Conservation (phyloP, 495 filamentous ascomycete species). For the Penicillium salamii region DNA sequence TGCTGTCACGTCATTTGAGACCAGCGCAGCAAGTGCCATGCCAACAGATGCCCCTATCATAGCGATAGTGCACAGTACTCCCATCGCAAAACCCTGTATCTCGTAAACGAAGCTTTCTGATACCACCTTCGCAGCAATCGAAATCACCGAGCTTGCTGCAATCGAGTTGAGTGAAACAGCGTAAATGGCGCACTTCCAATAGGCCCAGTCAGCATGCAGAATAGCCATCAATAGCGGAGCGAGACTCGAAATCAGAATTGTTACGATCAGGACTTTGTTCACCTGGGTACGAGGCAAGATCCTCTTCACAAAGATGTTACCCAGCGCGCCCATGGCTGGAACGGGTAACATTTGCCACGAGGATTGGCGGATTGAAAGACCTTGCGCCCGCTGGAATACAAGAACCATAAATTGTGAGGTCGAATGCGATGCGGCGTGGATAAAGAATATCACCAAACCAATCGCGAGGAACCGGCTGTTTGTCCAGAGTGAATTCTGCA, state of each 20-base stretch:
- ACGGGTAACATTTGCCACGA: conserved; percentile 33
- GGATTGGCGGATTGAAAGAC: conserved; percentile 34
- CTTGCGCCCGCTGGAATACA: conserved; percentile 52
- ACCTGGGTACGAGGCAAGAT: conserved; percentile 21
- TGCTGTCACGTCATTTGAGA: conserved; percentile 43
- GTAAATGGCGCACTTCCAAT: conserved; percentile 24
- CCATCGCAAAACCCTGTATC: conserved; percentile 47
- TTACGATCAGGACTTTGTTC: conserved; percentile 14
- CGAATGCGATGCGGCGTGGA: conserved; percentile 49
- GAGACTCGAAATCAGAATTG: conserved; percentile 11
- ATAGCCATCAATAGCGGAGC: conserved; percentile 32
- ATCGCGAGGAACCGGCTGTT: conserved; percentile 47
- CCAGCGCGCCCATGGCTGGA: conserved; percentile 21
- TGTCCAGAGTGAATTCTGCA: conserved; percentile 52
- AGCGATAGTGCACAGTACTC: conserved; percentile 57
- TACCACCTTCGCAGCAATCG: conserved; percentile 52
- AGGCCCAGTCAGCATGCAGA: conserved; percentile 15
- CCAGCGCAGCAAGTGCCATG: conserved; percentile 45
- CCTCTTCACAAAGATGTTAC: conserved; percentile 16
- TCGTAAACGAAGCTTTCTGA: conserved; percentile 29
- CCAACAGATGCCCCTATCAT: conserved; percentile 57
- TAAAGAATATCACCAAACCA: conserved; percentile 51
- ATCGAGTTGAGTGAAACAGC: conserved; percentile 30
- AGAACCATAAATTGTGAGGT: conserved; percentile 47
- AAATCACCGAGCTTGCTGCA: conserved; percentile 49